A percentile compares a stretch with the other conserved stretches of the same genome.
These are phyloP conservation scores for Solanum pennellii DNA, from an alignment of 257 asterid species.

Conservation along the genomic window DNA sequence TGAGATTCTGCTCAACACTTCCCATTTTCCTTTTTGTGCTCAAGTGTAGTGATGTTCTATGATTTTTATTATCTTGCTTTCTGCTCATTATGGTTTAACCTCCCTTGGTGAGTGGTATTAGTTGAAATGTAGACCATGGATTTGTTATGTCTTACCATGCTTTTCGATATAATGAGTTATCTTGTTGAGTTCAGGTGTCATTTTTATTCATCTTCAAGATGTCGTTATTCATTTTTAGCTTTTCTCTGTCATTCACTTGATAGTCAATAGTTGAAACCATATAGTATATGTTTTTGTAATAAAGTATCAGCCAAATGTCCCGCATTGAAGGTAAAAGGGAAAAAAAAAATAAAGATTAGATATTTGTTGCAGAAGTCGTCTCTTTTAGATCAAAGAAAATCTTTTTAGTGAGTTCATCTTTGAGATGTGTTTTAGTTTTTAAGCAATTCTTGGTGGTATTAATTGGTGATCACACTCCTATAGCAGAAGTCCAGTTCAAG, in stretches of 20 bases:
- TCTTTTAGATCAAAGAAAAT: neutral
- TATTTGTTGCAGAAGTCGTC: neutral
- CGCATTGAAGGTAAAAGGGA: neutral
- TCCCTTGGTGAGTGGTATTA: neutral
- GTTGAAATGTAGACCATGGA: neutral
- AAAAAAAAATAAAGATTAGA: neutral
- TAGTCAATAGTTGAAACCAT: neutral
- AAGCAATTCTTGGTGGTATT: neutral
- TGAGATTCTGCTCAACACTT: neutral
- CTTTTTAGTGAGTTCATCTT: neutral
- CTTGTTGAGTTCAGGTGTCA: neutral
- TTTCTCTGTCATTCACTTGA: neutral
- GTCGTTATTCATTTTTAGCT: neutral
- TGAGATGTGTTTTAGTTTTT: neutral
- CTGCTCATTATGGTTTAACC: neutral
- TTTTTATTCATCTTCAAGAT: neutral
- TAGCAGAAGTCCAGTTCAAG: neutral
- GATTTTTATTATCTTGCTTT: neutral
- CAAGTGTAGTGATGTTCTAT: neutral
- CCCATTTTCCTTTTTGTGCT: neutral
- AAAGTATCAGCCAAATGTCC: neutral
- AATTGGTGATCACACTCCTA: neutral
- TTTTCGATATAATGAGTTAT: neutral
- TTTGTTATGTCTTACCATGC: neutral
- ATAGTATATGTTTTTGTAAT: neutral